Evolutionary conservation across 1,139 yeast species (phyloP).

Genomic region (Lodderomyces orthopsilosis): DNA sequence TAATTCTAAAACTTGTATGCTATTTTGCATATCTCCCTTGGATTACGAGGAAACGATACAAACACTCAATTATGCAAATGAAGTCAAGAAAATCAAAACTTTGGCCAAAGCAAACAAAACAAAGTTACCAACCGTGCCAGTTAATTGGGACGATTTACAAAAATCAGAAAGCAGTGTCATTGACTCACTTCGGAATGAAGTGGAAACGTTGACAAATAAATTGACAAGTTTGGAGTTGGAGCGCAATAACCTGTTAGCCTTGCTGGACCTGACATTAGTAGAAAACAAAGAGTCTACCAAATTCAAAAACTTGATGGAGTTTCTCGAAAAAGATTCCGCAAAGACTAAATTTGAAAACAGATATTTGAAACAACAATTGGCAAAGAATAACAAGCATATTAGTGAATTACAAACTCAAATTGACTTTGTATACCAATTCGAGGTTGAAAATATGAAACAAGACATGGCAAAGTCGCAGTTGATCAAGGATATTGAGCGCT

Average conservation of each 20-base stretch:
- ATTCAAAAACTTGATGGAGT: slow-evolving; percentile 28
- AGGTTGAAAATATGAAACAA: slow-evolving; percentile 2
- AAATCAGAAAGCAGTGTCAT: slow-evolving; percentile 28
- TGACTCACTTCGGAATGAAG: slow-evolving; percentile 30
- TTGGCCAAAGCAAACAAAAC: slow-evolving; percentile 48
- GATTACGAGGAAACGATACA: slow-evolving; percentile 74
- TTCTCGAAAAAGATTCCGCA: slow-evolving; percentile 30
- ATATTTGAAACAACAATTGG: slow-evolving; percentile 22
- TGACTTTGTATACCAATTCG: slow-evolving; percentile 17
- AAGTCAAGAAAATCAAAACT: slow-evolving; percentile 68
- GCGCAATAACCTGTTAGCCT: slow-evolving; percentile 1
- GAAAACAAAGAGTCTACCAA: slow-evolving; percentile 12
- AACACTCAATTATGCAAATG: slow-evolving; percentile 71
- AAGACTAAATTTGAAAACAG: slow-evolving; percentile 35
- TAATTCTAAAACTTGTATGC: slow-evolving; percentile 71
- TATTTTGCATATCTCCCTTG: slow-evolving; percentile 72
- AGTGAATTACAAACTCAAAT: slow-evolving; percentile 29
- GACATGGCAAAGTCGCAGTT: slow-evolving; percentile 6
- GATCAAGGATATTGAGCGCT: slow-evolving; percentile 3
- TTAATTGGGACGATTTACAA: slow-evolving; percentile 33
- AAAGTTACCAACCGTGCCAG: slow-evolving; percentile 27
- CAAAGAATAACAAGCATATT: slow-evolving; percentile 21
- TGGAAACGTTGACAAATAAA: slow-evolving; percentile 28
- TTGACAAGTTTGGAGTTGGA: slow-evolving; percentile 15
- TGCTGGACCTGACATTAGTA: slow-evolving; percentile 1